These are phyloP conservation scores for Pilobolus umbonatus DNA, from an alignment of 192 early-diverging fungal genomes.

Conservation along the genomic window DNA sequence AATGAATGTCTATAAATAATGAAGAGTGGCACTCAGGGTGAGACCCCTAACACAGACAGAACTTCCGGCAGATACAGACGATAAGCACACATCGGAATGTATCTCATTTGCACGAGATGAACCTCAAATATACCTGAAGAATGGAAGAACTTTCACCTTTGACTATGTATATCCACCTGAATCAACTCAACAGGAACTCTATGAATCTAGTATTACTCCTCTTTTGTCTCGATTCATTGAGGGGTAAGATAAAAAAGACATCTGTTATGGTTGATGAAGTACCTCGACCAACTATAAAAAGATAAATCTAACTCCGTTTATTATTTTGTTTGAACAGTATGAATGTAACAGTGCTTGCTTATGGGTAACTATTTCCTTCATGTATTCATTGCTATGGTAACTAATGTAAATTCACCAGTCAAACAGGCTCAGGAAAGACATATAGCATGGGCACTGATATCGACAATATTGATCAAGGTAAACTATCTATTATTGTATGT, in stretches of 20 bases:
- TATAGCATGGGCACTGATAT: slow-evolving; percentile 87
- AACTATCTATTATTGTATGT: not conserved
- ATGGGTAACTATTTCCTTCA: slow-evolving; percentile 68
- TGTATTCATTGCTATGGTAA: no score
- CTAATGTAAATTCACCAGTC: slow-evolving; percentile 35
- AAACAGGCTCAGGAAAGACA: slow-evolving; percentile 93
- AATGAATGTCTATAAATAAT: no score
- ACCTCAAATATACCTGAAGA: slow-evolving; percentile 55
- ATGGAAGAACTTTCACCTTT: slow-evolving; percentile 58
- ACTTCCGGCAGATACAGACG: slow-evolving; percentile 45
- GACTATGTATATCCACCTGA: slow-evolving; percentile 62
- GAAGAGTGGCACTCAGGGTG: slow-evolving; percentile 71
- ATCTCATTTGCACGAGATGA: slow-evolving; percentile 50
- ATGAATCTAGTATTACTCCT: slow-evolving; percentile 51
- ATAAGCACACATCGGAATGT: slow-evolving; percentile 41
- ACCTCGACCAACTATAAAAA: no score
- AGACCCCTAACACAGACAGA: slow-evolving; percentile 73
- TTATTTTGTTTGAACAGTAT: slow-evolving; percentile 46
- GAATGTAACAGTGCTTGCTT: slow-evolving; percentile 90
- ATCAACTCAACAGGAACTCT: slow-evolving; percentile 53
- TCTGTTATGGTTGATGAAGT: no score
- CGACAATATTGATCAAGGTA: slow-evolving; percentile 21
- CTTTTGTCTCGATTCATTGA: slow-evolving; percentile 64
- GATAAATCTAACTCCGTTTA: not conserved
- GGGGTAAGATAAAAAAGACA: slow-evolving; percentile 44